Evolutionary conservation across 441 rosid species (phyloP).

Genomic region (Mallotus repandus): DNA sequence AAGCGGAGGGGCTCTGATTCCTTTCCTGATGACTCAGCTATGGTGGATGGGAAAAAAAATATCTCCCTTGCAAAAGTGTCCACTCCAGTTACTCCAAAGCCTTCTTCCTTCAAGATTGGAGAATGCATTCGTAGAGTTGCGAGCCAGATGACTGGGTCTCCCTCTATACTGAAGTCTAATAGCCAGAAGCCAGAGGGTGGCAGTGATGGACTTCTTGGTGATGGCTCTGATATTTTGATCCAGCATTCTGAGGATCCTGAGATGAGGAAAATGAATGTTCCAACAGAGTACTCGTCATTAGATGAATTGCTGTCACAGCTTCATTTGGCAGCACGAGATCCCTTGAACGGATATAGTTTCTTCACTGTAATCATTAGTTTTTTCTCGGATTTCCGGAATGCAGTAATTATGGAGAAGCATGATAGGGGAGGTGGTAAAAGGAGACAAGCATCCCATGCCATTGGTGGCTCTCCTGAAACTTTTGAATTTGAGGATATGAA

Average conservation of each 20-base stretch:
- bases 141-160: constrained; percentile 81
- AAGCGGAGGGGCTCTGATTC: constrained; percentile 41
- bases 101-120: constrained; percentile 87
- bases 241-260: constrained; percentile 42
- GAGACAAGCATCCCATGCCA: constrained; percentile 36
- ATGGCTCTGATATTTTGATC: constrained; percentile 36
- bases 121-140: constrained; percentile 91
- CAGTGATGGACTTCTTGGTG: constrained; percentile 32
- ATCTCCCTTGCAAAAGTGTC: constrained; percentile 63
- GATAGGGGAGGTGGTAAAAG: constrained; percentile 50
- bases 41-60: constrained; percentile 56
- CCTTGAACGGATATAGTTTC: constrained; percentile 44
- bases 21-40: constrained; percentile 35
- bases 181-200: constrained; percentile 37
- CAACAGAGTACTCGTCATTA: constrained; percentile 54
- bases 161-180: constrained; percentile 53
- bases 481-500: constrained; percentile 93
- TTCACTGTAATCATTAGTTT: constrained; percentile 48
- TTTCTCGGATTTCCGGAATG: constrained; percentile 80
- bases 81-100: constrained; percentile 40
- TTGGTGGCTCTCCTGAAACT: constrained; percentile 52
- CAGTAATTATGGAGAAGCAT: constrained; percentile 41
- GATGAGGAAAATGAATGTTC: constrained; percentile 27
- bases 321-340: constrained; percentile 61
- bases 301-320: constrained; percentile 71